Evolutionary conservation across 2,329 filamentous ascomycete species (phyloP), one percentile per base, ranked within the genome.

Genomic region (Cytospora mali): DNA sequence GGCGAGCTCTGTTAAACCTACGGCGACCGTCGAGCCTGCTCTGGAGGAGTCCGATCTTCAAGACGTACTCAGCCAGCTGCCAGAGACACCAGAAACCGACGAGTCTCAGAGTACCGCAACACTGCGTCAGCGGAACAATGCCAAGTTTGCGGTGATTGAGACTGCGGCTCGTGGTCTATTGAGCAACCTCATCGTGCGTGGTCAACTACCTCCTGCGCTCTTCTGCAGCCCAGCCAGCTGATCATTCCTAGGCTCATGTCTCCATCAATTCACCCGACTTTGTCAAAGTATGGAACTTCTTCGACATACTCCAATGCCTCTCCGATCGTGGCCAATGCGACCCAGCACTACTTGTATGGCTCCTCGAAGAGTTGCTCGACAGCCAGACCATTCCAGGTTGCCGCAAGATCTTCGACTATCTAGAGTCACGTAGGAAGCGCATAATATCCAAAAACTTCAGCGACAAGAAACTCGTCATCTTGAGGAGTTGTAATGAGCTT

Each of bases 401-500:
- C 73, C 88, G 93, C 64, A 91, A 86, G 65, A 90, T 98, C 16
- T 98, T 99, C 73, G 93, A 96, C 72, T 99, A 93, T 71, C 84
- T 99, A 50, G 96, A 99, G 74, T 97, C 95, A 25, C 86, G 96
- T 64, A 86, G 95, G 71, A 93, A 98, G 74, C 85, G 89, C 48
- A 91, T 98, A 65, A 96, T 91, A 23, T 88, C 91, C 53, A 88
- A 82, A 74, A 85, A 93, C 70, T 92, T 93, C 71, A 88, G 88
- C 70, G 89, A 90, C 72, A 97, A 96, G 75, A 89, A 92, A 64
- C 79, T 98, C 49, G 88, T 96, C 62, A 95, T 98, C 68, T 79
- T 99, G n/a, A 85, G 95, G 71, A 91, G 90, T 64, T 99, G 95
- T 77, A 99, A 98, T 75, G 95, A 98, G 76, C 82, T 99, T 18